These are phyloP conservation scores for Pyrenopolyporus hunteri DNA, from an alignment of 495 filamentous ascomycete species.

Conservation along the genomic window DNA sequence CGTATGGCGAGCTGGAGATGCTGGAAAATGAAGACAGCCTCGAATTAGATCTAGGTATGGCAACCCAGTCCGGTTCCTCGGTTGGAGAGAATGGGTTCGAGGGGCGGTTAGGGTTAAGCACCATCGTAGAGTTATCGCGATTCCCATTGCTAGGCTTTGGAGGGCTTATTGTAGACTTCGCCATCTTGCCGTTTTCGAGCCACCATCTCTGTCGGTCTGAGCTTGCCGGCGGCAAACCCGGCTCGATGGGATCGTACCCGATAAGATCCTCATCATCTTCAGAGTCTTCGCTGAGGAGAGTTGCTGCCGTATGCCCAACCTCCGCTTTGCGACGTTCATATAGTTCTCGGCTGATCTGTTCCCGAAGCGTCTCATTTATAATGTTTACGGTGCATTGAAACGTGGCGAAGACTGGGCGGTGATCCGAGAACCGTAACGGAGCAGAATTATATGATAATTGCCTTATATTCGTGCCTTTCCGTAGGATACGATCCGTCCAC, in stretches of 20 bases:
- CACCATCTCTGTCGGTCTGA: conserved; percentile 94
- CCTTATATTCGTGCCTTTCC: conserved; percentile 80
- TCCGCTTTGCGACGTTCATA: conserved; percentile 71
- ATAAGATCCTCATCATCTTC: conserved; percentile 75
- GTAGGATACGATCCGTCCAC: conserved; percentile 93
- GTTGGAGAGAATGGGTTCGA: conserved; percentile 80
- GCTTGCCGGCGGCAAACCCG: conserved; percentile 84
- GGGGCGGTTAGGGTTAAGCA: conserved; percentile 73
- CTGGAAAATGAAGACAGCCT: conserved; percentile 52
- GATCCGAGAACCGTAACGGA: conserved; percentile 86
- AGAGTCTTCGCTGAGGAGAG: conserved; percentile 58
- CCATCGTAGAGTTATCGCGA: conserved; percentile 48
- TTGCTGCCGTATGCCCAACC: conserved; percentile 55
- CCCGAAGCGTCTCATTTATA: conserved; percentile 74
- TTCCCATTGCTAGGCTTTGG: conserved; percentile 56
- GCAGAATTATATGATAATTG: conserved; percentile 82
- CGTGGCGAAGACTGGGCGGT: conserved; percentile 87
- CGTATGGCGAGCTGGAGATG: conserved; percentile 54
- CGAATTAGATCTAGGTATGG: conserved; percentile 56
- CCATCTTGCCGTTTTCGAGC: conserved; percentile 83
- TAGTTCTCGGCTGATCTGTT: conserved; percentile 70
- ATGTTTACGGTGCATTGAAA: conserved; percentile 84
- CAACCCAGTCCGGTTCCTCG: conserved; percentile 80
- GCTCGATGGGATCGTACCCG: conserved; percentile 75
- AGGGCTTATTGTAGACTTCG: conserved; percentile 70